A percentile compares a stretch with the other conserved stretches of the same genome.
These are phyloP conservation scores for Ichthyophthirius multifiliis DNA, from an alignment of 169 alveolate species.

Conservation along the genomic window DNA sequence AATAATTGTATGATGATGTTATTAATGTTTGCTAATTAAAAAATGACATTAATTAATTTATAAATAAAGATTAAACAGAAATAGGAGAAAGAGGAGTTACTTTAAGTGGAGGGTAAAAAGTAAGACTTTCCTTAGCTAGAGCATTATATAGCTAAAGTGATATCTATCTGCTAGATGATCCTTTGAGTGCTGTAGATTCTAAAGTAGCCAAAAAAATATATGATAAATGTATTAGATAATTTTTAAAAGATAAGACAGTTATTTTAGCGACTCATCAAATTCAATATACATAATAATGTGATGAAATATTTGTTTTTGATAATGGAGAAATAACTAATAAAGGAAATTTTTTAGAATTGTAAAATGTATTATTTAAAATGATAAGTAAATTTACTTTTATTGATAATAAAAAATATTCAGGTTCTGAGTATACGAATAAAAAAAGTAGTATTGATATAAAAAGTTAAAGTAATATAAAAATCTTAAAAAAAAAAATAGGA, in stretches of 20 bases:
- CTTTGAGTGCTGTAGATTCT: conserved; percentile 77
- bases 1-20: conserved; percentile 11
- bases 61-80: conserved; percentile 37
- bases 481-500: conserved; percentile 14
- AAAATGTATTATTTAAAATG: neutral
- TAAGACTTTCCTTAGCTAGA: conserved; percentile 83
- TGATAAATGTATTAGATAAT: neutral
- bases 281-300: neutral
- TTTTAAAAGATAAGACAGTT: conserved; percentile 7
- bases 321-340: neutral
- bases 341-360: neutral
- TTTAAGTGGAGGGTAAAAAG: conserved; percentile 84
- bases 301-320: neutral
- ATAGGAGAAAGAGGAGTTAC: conserved; percentile 87
- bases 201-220: conserved; percentile 60
- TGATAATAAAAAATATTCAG: too few relatives aligned
- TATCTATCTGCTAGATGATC: conserved; percentile 77
- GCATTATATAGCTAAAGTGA: conserved; percentile 78
- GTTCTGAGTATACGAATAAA: too few relatives aligned
- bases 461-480: too few relatives aligned
- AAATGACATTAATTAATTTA: conserved; percentile 2
- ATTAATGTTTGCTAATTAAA: conserved; percentile 5
- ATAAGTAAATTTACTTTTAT: too few relatives aligned
- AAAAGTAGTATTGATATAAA: too few relatives aligned
- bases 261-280: neutral